Evolutionary conservation across 1,284 basidiomycete genomes (phyloP).

Genomic region (Malassezia japonica): DNA sequence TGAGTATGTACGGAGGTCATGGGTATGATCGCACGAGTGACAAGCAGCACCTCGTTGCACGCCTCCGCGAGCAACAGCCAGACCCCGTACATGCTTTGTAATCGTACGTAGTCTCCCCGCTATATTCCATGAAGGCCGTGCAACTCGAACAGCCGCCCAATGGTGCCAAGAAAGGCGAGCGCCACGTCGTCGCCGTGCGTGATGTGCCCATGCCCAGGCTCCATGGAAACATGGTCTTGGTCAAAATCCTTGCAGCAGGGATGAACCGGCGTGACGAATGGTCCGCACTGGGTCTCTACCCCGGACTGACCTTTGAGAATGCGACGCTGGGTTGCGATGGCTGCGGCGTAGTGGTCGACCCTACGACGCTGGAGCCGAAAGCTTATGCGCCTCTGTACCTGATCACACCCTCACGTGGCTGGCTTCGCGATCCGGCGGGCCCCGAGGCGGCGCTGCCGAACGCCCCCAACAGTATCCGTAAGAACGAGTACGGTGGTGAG

Average conservation of each 20-base stretch:
- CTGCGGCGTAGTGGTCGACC: conserved; percentile 48
- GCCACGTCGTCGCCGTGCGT: conserved; percentile 23
- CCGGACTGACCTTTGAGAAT: conserved; percentile 57
- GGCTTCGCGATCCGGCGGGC: conserved; percentile 59
- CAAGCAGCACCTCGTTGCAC: background rate
- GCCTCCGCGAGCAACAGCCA: background rate
- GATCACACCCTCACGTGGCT: conserved; percentile 64
- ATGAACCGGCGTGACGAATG: conserved; percentile 76
- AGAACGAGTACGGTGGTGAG: conserved; percentile 22
- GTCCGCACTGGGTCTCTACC: conserved; percentile 61
- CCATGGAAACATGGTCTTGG: conserved; percentile 22
- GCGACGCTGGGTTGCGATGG: conserved; percentile 62
- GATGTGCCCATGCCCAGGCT: conserved; percentile 24
- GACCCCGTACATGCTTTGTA: background rate
- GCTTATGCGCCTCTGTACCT: conserved; percentile 53
- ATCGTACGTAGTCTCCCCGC: background rate
- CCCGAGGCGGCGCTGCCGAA: conserved; percentile 35
- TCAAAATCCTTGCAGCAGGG: conserved; percentile 54
- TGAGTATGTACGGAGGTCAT: no score
- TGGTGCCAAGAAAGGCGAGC: conserved; percentile 25
- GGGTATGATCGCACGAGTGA: no score
- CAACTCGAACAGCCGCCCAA: conserved; percentile 27
- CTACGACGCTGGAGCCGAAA: background rate
- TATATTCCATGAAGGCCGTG: conserved; percentile 25
- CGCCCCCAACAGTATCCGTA: conserved; percentile 21